Evolutionary conservation across 129 eudicot genomes (phyloP), one percentile per base, ranked within the genome.

Genomic region (Pulicaria dysenterica): DNA sequence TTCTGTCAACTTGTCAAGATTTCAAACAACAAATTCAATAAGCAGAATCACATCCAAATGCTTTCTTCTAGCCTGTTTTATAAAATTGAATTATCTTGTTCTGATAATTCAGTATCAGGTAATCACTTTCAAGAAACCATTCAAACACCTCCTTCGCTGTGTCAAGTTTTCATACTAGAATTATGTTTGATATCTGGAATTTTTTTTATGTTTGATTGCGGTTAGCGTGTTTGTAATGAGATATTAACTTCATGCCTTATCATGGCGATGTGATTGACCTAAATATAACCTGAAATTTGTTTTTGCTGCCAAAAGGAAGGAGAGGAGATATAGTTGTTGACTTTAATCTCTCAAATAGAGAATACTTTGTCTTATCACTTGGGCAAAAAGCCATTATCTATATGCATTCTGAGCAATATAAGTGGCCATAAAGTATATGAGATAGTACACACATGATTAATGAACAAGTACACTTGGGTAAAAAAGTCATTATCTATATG

Each of bases 291-390:
- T 34, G 5, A 65, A 45, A 24, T n/a, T 24, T 19, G 14, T 46
- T 6, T 24, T 31, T 65, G 71, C 16, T 65, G 57, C 43, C 57
- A 65, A 64, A 64, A 2, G 37, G 8, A 15, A 15, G 12, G 69
- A 63, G n/a, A 41, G 1, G 39, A 17, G 16, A 48, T 57, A 31
- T 8, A 19, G 31, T 48, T 64, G 31, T 13, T 46, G 14, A 12
- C 24, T 5, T 45, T 45, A 45, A 17, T 6, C 15, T 7, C 19
- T 11, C 57, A 46, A 11, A 44, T 64, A 44, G 16, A 44, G 19
- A 3, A 64, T 44, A 17, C 54, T 10, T 58, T 24, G 7, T 9
- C 17, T 58, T 24, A 3, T 6, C 9, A 31, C 41, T 4, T 19
- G 9, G 15, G 63, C 63, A 58, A 58, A n/a, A 31, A 9, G 4